Evolutionary conservation across 208 protist species (phyloP).

Genomic region (Leishmania major): DNA sequence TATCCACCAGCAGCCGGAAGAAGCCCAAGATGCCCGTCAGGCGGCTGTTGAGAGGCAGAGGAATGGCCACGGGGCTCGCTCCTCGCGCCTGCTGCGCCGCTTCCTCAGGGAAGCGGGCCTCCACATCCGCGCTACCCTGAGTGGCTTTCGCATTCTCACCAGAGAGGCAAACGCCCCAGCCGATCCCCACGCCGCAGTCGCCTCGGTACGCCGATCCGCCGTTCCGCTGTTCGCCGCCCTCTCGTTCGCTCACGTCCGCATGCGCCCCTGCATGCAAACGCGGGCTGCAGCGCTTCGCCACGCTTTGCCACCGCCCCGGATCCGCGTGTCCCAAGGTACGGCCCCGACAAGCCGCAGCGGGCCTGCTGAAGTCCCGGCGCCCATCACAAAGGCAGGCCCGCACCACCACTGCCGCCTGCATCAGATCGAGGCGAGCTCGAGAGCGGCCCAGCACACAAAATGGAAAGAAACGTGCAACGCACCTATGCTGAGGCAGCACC

Average conservation of each 20-base stretch:
- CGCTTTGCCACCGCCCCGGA: background rate
- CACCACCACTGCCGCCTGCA: too few species aligned
- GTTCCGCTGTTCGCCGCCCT: background rate
- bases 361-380: background rate
- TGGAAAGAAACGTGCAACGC: background rate
- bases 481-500: background rate
- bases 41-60: background rate
- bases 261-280: background rate
- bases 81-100: too few species aligned
- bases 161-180: background rate
- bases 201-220: background rate
- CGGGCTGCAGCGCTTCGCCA: background rate
- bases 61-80: background rate
- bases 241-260: background rate
- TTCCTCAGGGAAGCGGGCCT: too few species aligned
- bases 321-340: conserved; percentile 4
- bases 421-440: background rate
- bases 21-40: too few species aligned
- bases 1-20: conserved; percentile 1
- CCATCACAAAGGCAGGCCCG: background rate
- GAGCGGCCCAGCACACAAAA: background rate
- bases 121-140: background rate
- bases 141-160: background rate
- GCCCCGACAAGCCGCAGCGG: conserved; percentile 5
- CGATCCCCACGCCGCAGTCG: background rate